A percentile compares a stretch with the other conserved stretches of the same genome.
Evolutionary conservation across 768 basidiomycete species (phyloP).

Genomic region (Saitozyma sp.): DNA sequence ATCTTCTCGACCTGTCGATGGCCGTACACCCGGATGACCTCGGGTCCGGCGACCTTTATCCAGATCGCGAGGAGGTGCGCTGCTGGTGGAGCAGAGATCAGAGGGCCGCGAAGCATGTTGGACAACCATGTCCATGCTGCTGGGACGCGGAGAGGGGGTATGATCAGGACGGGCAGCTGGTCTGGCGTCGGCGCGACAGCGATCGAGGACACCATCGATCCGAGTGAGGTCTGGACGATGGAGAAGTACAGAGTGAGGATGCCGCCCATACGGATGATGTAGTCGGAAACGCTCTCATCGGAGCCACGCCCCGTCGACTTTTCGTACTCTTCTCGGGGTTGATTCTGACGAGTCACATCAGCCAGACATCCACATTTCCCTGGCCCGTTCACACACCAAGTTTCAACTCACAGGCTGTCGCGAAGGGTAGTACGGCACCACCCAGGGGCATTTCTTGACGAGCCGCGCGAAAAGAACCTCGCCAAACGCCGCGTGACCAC

Average conservation of each 20-base stretch:
- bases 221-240: conserved; percentile 57
- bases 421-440: conserved; percentile 67
- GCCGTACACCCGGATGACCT: conserved; percentile 34
- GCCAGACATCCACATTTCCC: background rate
- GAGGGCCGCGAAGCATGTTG: conserved; percentile 24
- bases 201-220: conserved; percentile 26
- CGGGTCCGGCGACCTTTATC: conserved; percentile 32
- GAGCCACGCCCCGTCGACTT: conserved; percentile 51
- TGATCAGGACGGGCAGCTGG: conserved; percentile 35
- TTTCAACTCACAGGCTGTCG: conserved; percentile 55
- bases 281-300: conserved; percentile 65
- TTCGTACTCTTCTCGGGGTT: conserved; percentile 53
- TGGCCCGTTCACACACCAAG: background rate
- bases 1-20: conserved; percentile 39
- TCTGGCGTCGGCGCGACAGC: conserved; percentile 27
- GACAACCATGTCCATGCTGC: conserved; percentile 47
- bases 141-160: conserved; percentile 30
- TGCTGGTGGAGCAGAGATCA: conserved; percentile 26
- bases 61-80: conserved; percentile 36
- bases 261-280: conserved; percentile 68
- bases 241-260: conserved; percentile 85
- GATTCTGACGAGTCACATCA: conserved; percentile 33
- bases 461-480: conserved; percentile 80
- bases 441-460: conserved; percentile 87
- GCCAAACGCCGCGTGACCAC: conserved; percentile 64